phyloP scores from a whole-genome alignment of 1,284 basidiomycete genomes.

The Fomitopsis betulina region DNA sequence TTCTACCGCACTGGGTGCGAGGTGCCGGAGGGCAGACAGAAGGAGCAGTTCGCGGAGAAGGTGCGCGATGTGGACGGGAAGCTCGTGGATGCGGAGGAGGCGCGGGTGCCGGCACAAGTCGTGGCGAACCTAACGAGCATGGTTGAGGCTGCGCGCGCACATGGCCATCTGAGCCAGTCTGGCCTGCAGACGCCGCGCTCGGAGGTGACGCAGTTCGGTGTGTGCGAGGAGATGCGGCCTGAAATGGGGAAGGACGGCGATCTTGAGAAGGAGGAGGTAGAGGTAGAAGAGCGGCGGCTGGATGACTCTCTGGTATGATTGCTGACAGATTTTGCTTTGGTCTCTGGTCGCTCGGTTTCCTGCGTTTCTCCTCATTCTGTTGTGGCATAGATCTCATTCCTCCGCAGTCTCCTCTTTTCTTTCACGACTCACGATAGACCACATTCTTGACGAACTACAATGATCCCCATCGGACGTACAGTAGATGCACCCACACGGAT shows the following conservation, averaged over 20 bases:
- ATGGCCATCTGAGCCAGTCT: background rate
- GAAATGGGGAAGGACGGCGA: background rate
- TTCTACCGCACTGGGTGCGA: constrained; percentile 33
- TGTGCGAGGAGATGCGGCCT: background rate
- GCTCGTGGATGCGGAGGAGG: constrained; percentile 1
- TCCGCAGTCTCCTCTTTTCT: too few relatives aligned
- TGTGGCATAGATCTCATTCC: background rate
- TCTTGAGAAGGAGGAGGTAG: background rate
- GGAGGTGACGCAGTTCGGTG: background rate
- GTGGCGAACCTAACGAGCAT: background rate
- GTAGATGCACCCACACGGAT: too few relatives aligned
- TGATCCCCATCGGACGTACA: too few relatives aligned
- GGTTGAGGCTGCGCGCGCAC: background rate
- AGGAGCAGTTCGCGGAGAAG: constrained; percentile 9
- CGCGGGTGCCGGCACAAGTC: background rate
- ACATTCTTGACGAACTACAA: too few relatives aligned
- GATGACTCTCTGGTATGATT: background rate
- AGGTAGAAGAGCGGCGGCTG: background rate
- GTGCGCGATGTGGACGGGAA: constrained; percentile 1
- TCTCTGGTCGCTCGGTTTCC: background rate
- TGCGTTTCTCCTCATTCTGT: background rate
- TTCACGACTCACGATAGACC: background rate
- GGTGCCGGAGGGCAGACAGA: constrained; percentile 7
- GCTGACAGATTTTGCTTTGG: background rate
- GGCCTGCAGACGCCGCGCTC: background rate